Evolutionary conservation across 139 green algal genomes (phyloP).

Genomic region (Closterium sp.): DNA sequence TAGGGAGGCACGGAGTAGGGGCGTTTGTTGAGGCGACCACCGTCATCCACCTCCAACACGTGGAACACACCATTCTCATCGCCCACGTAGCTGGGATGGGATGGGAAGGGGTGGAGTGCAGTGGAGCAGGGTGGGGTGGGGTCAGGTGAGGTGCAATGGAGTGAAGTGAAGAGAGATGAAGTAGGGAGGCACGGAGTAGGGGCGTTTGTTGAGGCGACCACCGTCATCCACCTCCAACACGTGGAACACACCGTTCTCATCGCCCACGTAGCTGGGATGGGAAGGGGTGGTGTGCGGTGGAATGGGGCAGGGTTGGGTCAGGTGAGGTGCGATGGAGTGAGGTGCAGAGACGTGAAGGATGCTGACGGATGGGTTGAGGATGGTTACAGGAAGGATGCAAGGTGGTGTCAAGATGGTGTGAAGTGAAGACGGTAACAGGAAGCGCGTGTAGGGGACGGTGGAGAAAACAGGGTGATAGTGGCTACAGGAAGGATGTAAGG

Average conservation of each 20-base stretch:
- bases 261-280: constrained; percentile 11
- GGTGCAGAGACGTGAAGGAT: too few relatives aligned
- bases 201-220: not conserved
- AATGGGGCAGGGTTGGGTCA: too few relatives aligned
- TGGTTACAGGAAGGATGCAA: not conserved
- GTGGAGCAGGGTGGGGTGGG: too few relatives aligned
- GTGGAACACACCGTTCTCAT: constrained; percentile 3
- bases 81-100: constrained; percentile 20
- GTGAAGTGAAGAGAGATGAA: too few relatives aligned
- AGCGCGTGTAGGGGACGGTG: not conserved
- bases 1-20: not conserved
- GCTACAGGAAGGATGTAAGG: too few relatives aligned
- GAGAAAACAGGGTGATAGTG: constrained; percentile 2
- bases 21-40: not conserved
- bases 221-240: not conserved
- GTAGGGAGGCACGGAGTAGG: not conserved
- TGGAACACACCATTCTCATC: constrained; percentile 6
- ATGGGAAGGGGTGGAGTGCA: too few relatives aligned
- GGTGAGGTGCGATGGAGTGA: too few relatives aligned
- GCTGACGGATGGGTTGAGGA: too few relatives aligned
- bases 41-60: not conserved
- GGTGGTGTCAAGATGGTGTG: too few relatives aligned
- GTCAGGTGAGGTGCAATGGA: too few relatives aligned
- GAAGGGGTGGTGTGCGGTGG: too few relatives aligned
- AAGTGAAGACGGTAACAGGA: not conserved